Conservation (phyloP, 306 rosid species). For the Comarum palustre region DNA sequence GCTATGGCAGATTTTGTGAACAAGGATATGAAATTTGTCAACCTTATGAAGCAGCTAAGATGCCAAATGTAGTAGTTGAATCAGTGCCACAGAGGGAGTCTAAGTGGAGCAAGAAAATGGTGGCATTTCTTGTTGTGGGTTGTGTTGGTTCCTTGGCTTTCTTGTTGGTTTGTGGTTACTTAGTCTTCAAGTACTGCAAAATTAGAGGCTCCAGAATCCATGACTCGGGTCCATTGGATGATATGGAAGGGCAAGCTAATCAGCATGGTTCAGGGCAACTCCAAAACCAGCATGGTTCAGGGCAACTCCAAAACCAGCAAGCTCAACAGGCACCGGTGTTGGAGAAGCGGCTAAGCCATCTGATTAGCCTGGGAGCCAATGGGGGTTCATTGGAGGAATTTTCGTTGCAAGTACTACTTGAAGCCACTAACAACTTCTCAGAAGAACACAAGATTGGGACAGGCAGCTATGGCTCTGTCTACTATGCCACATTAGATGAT, state of each 20-base stretch:
- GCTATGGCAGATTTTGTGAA: constrained; percentile 30
- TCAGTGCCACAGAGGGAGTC: neutral
- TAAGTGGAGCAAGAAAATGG: constrained; percentile 53
- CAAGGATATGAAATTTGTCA: constrained; percentile 37
- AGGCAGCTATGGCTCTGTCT: constrained; percentile 83
- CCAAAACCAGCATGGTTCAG: constrained; percentile 4
- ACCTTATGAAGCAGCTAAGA: constrained; percentile 19
- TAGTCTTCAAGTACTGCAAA: constrained; percentile 41
- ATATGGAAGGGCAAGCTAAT: neutral
- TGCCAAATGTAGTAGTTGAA: neutral
- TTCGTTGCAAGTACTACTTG: constrained; percentile 34
- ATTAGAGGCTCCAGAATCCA: constrained; percentile 59
- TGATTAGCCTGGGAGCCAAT: constrained; percentile 61
- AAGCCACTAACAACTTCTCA: constrained; percentile 60
- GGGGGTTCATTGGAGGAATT: constrained; percentile 65
- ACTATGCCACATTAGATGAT: constrained; percentile 54
- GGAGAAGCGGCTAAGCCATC: constrained; percentile 72
- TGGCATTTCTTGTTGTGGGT: constrained; percentile 72
- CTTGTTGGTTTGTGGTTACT: constrained; percentile 39
- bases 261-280: neutral
- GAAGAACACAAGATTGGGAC: constrained; percentile 61
- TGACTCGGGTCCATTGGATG: constrained; percentile 77
- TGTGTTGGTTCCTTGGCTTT: constrained; percentile 61
- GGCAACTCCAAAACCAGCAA: neutral
- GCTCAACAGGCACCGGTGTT: constrained; percentile 26